Base-by-base conservation (phyloP, 495 filamentous ascomycete genomes). In the Apiosordaria backusii region DNA sequence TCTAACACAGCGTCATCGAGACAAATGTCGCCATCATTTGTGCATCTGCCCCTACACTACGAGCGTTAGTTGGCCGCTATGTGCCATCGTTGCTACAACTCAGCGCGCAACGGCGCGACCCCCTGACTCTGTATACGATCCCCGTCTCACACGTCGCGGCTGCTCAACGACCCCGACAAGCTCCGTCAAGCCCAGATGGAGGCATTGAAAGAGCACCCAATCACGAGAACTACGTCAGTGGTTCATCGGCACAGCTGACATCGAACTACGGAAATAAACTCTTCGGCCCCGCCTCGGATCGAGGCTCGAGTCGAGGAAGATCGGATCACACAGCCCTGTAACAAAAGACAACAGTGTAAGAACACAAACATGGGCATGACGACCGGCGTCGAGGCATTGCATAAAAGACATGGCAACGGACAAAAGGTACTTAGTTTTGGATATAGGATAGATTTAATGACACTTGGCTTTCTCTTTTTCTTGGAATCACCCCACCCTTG, bases 1-100 rank as follows among this genome's bases (percentile, higher is more conserved):
- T 52, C 16, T 21, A 40, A 15, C 13, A 57, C 61, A 73, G 71
- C 24, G 53, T 68, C 1, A 60, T 64, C 25, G 71, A 75, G 25
- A 62, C 52, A 6, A 71, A 71, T 50, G 64, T 71, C n/a, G 65
- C 71, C 59, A 73, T 73, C 21, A 29, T 67, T 2, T 73, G 71
- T 22, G 71, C 69, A 0, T 73, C 71, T 40, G 24, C 71, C 23
- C 71, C 71, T 2, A 71, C 66, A n/a, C 63, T 75, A 19, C 40
- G 63, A 6, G 65, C 70, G 2, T 52, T 75, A 0, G 53, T 61
- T 7, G 65, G 40, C 16, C 65, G 62, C 0, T 27, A 61, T 57
- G 57, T 72, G 29, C 67, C 72, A 1, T 57, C 54, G n/a, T 27
- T 70, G 45, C 18, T 64, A 13, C 35, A 40, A 4, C 45, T 61